Evolutionary conservation across 2,329 filamentous ascomycete genomes (phyloP).

Genomic region (Lachnellula cervina): DNA sequence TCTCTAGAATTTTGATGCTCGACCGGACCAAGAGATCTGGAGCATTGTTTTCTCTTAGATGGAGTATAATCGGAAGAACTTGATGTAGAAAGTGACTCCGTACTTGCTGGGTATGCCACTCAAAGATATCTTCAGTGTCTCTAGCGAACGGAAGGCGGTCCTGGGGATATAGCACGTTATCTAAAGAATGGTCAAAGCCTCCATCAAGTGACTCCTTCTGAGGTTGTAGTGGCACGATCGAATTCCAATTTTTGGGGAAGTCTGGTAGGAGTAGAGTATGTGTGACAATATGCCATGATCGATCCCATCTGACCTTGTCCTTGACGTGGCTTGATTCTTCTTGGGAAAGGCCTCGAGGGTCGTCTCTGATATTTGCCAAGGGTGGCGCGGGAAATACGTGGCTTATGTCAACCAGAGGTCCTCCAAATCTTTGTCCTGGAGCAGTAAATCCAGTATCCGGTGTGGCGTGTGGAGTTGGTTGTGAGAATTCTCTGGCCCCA

Average conservation of each 20-base stretch:
- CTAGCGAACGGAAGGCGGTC: constrained; percentile 43
- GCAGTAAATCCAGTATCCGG: constrained; percentile 22
- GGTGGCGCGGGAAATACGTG: background rate
- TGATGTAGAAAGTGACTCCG: constrained; percentile 56
- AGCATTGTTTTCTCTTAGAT: constrained; percentile 33
- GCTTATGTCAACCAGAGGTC: constrained; percentile 5
- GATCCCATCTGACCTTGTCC: constrained; percentile 52
- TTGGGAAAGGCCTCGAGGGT: constrained; percentile 1
- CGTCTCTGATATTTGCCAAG: constrained; percentile 2
- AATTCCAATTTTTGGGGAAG: constrained; percentile 42
- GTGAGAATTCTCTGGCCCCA: constrained; percentile 20
- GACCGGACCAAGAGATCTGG: constrained; percentile 44
- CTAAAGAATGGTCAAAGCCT: constrained; percentile 47
- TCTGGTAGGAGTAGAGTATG: constrained; percentile 52
- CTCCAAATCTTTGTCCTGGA: constrained; percentile 25
- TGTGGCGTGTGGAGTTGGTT: constrained; percentile 27
- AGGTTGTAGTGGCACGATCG: constrained; percentile 15
- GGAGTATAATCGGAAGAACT: constrained; percentile 51
- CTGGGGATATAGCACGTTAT: constrained; percentile 47
- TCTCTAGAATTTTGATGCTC: constrained; percentile 54
- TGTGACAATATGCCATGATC: constrained; percentile 59
- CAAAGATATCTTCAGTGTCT: constrained; percentile 51
- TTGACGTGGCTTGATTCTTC: constrained; percentile 16
- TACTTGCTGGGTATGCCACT: constrained; percentile 58
- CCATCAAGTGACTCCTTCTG: constrained; percentile 29